Evolutionary conservation across 1,284 basidiomycete genomes (phyloP), one percentile per base, ranked within the genome.

Genomic region (Inonotus hispidus): DNA sequence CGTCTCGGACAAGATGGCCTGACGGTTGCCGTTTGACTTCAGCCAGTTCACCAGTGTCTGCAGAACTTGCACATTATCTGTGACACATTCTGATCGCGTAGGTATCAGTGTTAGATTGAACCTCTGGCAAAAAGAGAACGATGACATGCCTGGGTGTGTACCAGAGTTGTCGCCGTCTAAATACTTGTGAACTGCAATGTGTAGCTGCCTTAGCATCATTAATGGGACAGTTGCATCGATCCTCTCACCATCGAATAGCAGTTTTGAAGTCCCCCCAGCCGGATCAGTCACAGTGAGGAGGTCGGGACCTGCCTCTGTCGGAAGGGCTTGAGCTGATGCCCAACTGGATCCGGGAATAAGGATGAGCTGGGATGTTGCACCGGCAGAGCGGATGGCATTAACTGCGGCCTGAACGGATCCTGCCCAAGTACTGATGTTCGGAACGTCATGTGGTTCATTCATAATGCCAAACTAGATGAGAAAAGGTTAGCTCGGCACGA

Each of bases 131-230:
- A 13, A 32, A 58, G 19, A 11, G 6, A 43, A 21, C 4, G 2
- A 21, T 35, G 4, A 14, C 53, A 38, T 23, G 56, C 59, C 59
- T 11, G 76, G 65, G 67, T 79, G 76, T 3, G 80, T 83, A 53
- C 84, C 83, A 45, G 77, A 79, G 69, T 82, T 82, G 69, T 84
- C 82, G 58, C 73, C 74, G 69, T 85, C 83, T 63, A 83, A 78
- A 71, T 85, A 85, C 71, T 83, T 80, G 75, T 84, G 82, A 3
- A 83, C 81, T 76, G 70, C 66, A 56, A 71, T 63, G 21, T 54
- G 35, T 14, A n/a, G 54, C 8, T 32, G 8, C 8, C 19, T 72
- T 35, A 29, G 29, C 32, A 35, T 13, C 8, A 14, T 35, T 54
- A 45, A 68, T 65, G 66, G 64, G 66, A 65, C 10, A 11, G 14